Evolutionary conservation across 257 asterid genomes (phyloP).

Genomic region (Penstemon davidsonii): DNA sequence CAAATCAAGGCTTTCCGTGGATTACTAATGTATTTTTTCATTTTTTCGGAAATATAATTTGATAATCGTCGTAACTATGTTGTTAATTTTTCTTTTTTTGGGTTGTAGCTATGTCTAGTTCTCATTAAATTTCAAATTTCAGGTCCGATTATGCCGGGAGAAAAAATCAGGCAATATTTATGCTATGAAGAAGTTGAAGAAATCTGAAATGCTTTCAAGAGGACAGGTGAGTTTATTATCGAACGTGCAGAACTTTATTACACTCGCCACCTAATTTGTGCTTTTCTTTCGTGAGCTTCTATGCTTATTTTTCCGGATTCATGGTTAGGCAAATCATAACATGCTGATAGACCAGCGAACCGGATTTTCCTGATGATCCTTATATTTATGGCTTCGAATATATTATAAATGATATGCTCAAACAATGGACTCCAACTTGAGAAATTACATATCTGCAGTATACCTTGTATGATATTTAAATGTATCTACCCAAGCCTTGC

Average conservation of each 20-base stretch:
- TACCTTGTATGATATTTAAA: too few relatives aligned
- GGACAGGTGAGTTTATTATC: constrained; percentile 70
- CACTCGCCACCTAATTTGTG: neutral
- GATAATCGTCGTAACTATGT: constrained; percentile 2
- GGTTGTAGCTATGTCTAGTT: neutral
- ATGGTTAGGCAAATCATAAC: neutral
- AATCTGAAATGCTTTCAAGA: constrained; percentile 95
- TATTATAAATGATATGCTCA: neutral
- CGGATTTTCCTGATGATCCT: neutral
- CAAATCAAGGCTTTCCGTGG: neutral
- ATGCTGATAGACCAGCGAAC: constrained; percentile 13
- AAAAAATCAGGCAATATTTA: constrained; percentile 89
- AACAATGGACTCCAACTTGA: neutral
- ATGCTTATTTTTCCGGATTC: neutral
- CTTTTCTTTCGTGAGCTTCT: neutral
- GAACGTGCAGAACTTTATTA: constrained; percentile 18
- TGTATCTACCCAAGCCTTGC: too few relatives aligned
- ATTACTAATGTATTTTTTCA: neutral
- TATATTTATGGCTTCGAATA: neutral
- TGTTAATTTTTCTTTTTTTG: neutral
- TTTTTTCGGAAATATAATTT: neutral
- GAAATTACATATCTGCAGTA: neutral
- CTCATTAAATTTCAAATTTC: constrained; percentile 27
- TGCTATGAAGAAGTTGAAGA: constrained; percentile 98
- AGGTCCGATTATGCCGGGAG: constrained; percentile 95